Base-by-base conservation (phyloP, 2,329 filamentous ascomycete species). In the Verruconis gallopava region DNA sequence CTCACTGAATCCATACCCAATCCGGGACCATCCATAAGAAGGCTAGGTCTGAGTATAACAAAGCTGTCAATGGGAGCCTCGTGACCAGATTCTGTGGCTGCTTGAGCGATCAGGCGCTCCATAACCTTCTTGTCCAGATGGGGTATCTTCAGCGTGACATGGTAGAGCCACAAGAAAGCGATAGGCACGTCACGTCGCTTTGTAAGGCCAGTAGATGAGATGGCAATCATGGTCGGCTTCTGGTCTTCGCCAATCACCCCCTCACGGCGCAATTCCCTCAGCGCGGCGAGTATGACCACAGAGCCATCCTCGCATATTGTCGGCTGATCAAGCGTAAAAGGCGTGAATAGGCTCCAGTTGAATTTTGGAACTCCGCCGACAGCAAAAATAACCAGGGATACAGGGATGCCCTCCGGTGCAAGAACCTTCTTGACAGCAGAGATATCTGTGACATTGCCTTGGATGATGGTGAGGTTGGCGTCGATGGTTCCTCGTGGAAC, bases 341-440 rank as follows among this genome's bases (percentile, higher is more conserved):
- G 61, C 4, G 45, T 47, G 4, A 25, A 44, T 32, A 51, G 37
- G 21, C 36, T 48, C 39, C 44, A 44, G 41, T 57, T 49, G 12
- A 61, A 35, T 15, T 42, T 39, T 0, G 57, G 56, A 13, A 52
- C 49, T 18, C 53, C 55, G 43, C 70, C 70, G 22, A 75, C 60
- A 13, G 69, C 70, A 21, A 57, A 62, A 37, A 71, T 47, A 43
- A 74, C 65, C 5, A 58, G 55, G 46, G 65, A 60, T 19, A 66
- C 66, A 1, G 58, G 51, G 5, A 50, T 46, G 5, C 46, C 25
- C 21, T 45, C 36, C 1, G 51, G 46, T 15, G 37, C 40, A 15
- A 69, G 51, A 0, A 62, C 56, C 13, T 55, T 44, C 28, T 62
- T 59, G 14, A 73, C 62, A 15, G 59, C 58, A 3, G 49, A 42